A percentile compares a stretch with the other conserved stretches of the same genome.
Evolutionary conservation across 768 basidiomycete genomes (phyloP).

Genomic region (Hypsizygus marmoreus): DNA sequence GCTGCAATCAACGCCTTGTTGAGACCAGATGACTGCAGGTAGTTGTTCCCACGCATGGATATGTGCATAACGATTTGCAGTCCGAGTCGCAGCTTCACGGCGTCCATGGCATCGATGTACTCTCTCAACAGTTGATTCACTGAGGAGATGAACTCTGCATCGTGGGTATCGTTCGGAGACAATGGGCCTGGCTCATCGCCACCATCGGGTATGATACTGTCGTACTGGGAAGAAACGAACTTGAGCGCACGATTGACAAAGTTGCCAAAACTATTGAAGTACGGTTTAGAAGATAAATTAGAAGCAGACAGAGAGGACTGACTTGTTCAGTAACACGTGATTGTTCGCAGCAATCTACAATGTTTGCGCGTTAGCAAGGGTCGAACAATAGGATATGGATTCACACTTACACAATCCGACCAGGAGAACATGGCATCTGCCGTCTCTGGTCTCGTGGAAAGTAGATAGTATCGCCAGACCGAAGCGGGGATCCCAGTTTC

Average conservation of each 20-base stretch:
- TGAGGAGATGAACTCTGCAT: slow-evolving; percentile 76
- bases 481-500: slow-evolving; percentile 92
- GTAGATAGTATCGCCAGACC: slow-evolving; percentile 96
- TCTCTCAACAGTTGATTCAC: slow-evolving; percentile 78
- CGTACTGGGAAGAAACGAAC: slow-evolving; percentile 86
- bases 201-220: slow-evolving; percentile 78
- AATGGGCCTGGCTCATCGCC: slow-evolving; percentile 69
- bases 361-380: no score
- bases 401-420: slow-evolving; percentile 78
- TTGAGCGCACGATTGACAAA: slow-evolving; percentile 95
- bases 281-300: slow-evolving; percentile 1
- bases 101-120: slow-evolving; percentile 88
- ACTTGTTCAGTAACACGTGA: slow-evolving; percentile 93
- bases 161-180: slow-evolving; percentile 63
- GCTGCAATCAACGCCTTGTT: slow-evolving; percentile 86
- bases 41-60: slow-evolving; percentile 87
- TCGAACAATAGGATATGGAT: not conserved
- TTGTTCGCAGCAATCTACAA: slow-evolving; percentile 96
- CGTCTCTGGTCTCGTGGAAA: slow-evolving; percentile 91
- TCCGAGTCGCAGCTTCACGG: slow-evolving; percentile 85
- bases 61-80: slow-evolving; percentile 89
- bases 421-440: slow-evolving; percentile 97
- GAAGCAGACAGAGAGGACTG: slow-evolving; percentile 15
- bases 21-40: slow-evolving; percentile 90
- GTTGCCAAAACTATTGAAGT: slow-evolving; percentile 80